A percentile compares a stretch with the other conserved stretches of the same genome.
phyloP scores from a whole-genome alignment of 75 land plant genomes.

The Ceratopteris richardii region DNA sequence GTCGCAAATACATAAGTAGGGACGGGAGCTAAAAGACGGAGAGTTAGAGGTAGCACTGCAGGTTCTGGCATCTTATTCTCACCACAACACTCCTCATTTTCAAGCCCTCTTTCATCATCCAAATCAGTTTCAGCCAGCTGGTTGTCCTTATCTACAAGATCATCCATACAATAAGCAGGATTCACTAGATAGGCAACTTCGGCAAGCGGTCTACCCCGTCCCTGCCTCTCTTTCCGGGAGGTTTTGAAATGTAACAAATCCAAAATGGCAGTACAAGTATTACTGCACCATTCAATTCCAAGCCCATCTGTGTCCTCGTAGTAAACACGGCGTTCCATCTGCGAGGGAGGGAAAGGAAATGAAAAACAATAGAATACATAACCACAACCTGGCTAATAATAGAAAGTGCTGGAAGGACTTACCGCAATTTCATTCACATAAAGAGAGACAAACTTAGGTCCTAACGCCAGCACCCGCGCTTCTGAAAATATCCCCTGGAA shows the following conservation, averaged over 20 bases:
- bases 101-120: neutral
- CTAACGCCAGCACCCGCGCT: slow-evolving; percentile 83
- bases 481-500: slow-evolving; percentile 68
- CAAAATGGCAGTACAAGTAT: slow-evolving; percentile 67
- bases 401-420: slow-evolving; percentile 14
- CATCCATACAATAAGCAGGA: slow-evolving; percentile 24
- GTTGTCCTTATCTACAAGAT: neutral
- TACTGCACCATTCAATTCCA: slow-evolving; percentile 73
- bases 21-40: slow-evolving; percentile 49
- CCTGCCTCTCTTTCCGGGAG: slow-evolving; percentile 22
- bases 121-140: neutral
- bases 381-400: too few relatives aligned
- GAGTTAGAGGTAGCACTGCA: slow-evolving; percentile 56
- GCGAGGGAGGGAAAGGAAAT: slow-evolving; percentile 5
- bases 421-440: slow-evolving; percentile 74
- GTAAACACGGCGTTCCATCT: slow-evolving; percentile 89
- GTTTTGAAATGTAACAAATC: slow-evolving; percentile 28
- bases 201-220: slow-evolving; percentile 36
- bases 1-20: slow-evolving; percentile 57
- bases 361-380: too few relatives aligned
- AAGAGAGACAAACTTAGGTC: slow-evolving; percentile 84
- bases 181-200: slow-evolving; percentile 55
- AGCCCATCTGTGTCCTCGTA: slow-evolving; percentile 85
- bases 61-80: slow-evolving; percentile 40
- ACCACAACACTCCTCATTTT: slow-evolving; percentile 13